Base-by-base conservation (phyloP, 345 rosid genomes). In the Hibiscus trionum region DNA sequence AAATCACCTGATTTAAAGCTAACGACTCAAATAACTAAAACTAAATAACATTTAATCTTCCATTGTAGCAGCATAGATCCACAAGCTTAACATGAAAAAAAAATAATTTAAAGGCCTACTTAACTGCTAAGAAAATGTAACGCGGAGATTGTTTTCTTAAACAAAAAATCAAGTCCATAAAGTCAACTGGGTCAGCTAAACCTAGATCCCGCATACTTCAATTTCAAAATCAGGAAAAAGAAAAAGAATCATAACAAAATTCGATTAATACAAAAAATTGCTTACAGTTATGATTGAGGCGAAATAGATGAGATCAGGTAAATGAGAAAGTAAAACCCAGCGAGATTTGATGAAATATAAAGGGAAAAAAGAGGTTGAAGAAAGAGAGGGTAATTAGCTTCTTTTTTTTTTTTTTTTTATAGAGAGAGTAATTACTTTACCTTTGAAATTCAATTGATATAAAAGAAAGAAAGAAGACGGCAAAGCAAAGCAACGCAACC, bases 291-390 rank as follows among this genome's bases (percentile, higher is more conserved):
- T 66, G 14, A 49, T 11, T n/a, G 61, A 58, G 4, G 29, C 7
- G 21, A 12, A 62, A 68, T 12, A 42, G 76, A 63, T 56, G 72
- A 75, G 65, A 49, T 49, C 53, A 4, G n/a, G 53, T 14, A 49
- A 49, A 3, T 4, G 53, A 49, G 53, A 49, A 49, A 27, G 31
- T 7, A 49, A 33, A 27, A 56, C 3, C 44, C 12, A 42, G 70
- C 5, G 11, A 24, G 55, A 44, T 46, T 65, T 44, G 58, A 53
- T 53, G 78, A 80, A 76, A 76, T 73, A 55, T 33, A 62, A 76
- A 76, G 3, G 5, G 5, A 49, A 14, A 49, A 19, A 46, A 46
- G 44, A 49, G 16, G 17, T 15, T 15, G 21, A 52, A 61, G 6
- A 11, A 44, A 11, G 10, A 46, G 50, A 46, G 47, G 14, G 14